Base-by-base conservation (phyloP, 1,139 yeast species). In the Hansenula anomala region DNA sequence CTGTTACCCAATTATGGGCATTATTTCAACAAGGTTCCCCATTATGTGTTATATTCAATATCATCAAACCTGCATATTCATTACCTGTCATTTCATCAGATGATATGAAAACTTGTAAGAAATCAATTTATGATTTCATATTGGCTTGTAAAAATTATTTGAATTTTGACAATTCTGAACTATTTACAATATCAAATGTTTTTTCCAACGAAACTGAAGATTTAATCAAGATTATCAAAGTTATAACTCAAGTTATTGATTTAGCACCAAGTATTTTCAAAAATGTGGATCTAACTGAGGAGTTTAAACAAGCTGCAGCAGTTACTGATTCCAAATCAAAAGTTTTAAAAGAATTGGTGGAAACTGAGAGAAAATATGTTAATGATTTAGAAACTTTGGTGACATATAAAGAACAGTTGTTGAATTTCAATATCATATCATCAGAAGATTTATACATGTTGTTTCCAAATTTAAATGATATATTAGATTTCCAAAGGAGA, bases 21-120 rank as follows among this genome's bases (percentile, higher is more conserved):
- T 67, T 92, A 34, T 82, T 92, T 55, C 94, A 92, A 52, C 89
- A 86, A 54, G 98, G 98, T 8, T 84, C 95, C 3, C 95, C 97
- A 7, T 70, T 92, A 36, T 90, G 98, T 60, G 75, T 87, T 35
- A 66, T 92, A 9, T 87, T 84, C 68, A 90, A 92, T 62, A 53
- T 69, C 50, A 59, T 71, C 44, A 56, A 67, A 55, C 62, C 69
- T 40, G 55, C 63, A 49, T 48, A 60, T 56, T 48, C 69, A 54
- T 45, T 67, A 51, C 66, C 79, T 45, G 71, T 81, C 28, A 73
- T 81, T 10, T 75, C 80, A 15, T 78, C 87, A 26, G 92, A 83
- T 55, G 97, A 90, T 58, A 60, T 86, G 49, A 80, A 89, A 55
- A 75, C 84, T 38, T 87, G 96, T 63, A 94, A 92, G 56, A 84